Evolutionary conservation across 495 filamentous ascomycete species (phyloP).

Genomic region (Penicillium cosmopolitanum): DNA sequence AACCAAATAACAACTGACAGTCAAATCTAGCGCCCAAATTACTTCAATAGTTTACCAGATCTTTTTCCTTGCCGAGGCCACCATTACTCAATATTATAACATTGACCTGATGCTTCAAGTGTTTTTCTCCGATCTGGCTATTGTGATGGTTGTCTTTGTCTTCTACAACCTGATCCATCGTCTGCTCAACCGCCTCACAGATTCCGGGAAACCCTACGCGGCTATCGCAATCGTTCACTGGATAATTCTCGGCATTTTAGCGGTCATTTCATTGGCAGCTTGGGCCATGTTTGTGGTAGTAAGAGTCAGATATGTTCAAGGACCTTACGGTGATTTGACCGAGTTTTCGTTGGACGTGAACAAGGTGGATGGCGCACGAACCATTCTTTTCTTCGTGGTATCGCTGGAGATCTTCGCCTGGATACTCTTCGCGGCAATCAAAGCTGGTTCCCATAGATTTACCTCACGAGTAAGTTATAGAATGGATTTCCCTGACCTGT

Average conservation of each 20-base stretch:
- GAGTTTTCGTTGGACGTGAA: not conserved
- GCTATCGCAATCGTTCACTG: slow-evolving; percentile 23
- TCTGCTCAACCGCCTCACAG: slow-evolving; percentile 22
- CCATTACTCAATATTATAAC: slow-evolving; percentile 27
- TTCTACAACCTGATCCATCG: slow-evolving; percentile 30
- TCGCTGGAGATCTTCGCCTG: slow-evolving; percentile 29
- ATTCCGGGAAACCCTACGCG: slow-evolving; percentile 22
- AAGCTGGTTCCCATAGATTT: slow-evolving; percentile 27
- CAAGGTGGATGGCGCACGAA: slow-evolving; percentile 15
- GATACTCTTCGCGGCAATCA: slow-evolving; percentile 23
- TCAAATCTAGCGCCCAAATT: slow-evolving; percentile 5
- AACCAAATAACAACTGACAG: not conserved
- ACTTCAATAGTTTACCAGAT: slow-evolving; percentile 15
- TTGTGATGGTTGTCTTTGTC: slow-evolving; percentile 23
- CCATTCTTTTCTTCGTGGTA: slow-evolving; percentile 24
- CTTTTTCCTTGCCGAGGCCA: slow-evolving; percentile 19
- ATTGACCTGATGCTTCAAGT: slow-evolving; percentile 25
- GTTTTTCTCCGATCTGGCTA: slow-evolving; percentile 22
- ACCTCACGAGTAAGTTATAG: slow-evolving; percentile 22
- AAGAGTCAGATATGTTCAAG: slow-evolving; percentile 15
- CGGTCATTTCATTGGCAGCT: slow-evolving; percentile 18
- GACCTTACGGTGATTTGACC: not conserved
- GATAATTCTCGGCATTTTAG: slow-evolving; percentile 21
- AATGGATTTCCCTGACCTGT: not conserved
- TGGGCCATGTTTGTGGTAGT: slow-evolving; percentile 21